Base-by-base conservation (phyloP, 106 monocot species). In the Ottelia alismoides region DNA sequence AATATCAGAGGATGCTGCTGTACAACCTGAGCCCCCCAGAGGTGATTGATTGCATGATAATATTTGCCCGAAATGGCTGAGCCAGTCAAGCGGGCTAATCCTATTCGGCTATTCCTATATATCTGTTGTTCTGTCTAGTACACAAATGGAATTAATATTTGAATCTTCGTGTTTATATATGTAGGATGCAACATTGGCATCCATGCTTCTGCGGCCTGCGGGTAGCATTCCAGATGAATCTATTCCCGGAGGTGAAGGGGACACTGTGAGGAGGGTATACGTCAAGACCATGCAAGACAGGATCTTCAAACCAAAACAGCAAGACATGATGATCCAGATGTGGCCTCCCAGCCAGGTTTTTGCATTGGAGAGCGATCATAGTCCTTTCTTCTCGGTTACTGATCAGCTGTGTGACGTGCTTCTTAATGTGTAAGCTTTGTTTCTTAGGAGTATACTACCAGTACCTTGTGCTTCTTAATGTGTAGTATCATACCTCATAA, bases 301-400 rank as follows among this genome's bases (percentile, higher is more conserved):
- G 0, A 58, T 45, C 32, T 1, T 85, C 29, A 70, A 72, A 47
- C 66, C 62, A 2, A 55, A 55, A 47, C 69, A 79, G 48, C 79
- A 79, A 48, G 79, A 79, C 1, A 55, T 59, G 0, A 76, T 84
- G 79, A 76, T 84, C 1, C 31, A 24, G 47, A 63, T 46, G 3
- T 76, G 75, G 84, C 84, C 84, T 16, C 78, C 78, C 3, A 51
- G 51, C 1, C 30, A 78, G 22, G 78, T 76, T 24, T 27, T 69
- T 10, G 1, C 16, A 6, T 57, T 84, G 12, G 63, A 84, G 1
- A 63, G 58, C 12, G 84, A 84, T 59, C 77, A 77, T 25, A 71
- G 77, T 51, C 77, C 77, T 21, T 74, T 77, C 67, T 83, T 74
- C 65, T 78, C 63, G 2, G 57, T 28, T 28, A 27, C 76, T n/a